phyloP scores from a whole-genome alignment of 495 filamentous ascomycete genomes.

The Aspergillus conjunctus region DNA sequence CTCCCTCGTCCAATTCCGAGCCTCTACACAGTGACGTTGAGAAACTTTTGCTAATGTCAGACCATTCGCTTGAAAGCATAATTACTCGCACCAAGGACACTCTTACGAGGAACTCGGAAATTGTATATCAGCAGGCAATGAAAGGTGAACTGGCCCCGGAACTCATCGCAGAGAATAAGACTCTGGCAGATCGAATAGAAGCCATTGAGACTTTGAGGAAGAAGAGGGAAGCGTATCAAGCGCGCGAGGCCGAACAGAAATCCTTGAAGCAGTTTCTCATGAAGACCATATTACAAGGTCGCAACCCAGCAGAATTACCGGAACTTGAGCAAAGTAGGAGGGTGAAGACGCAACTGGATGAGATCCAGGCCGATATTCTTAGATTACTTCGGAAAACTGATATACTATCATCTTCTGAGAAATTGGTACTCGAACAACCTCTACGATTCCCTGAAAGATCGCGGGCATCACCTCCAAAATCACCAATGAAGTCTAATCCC shows the following conservation, averaged over 20 bases:
- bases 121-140: slow-evolving; percentile 46
- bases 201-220: slow-evolving; percentile 38
- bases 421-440: slow-evolving; percentile 13
- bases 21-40: slow-evolving; percentile 29
- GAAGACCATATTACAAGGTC: slow-evolving; percentile 38
- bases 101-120: slow-evolving; percentile 39
- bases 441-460: neutral
- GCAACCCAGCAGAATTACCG: slow-evolving; percentile 37
- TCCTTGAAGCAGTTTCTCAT: slow-evolving; percentile 39
- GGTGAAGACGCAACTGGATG: slow-evolving; percentile 37
- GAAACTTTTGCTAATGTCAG: slow-evolving; percentile 34
- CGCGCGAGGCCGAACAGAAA: slow-evolving; percentile 32
- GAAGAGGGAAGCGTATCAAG: slow-evolving; percentile 29
- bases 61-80: slow-evolving; percentile 24
- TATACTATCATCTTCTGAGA: slow-evolving; percentile 15
- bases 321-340: slow-evolving; percentile 42
- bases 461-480: neutral
- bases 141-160: slow-evolving; percentile 41
- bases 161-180: slow-evolving; percentile 42
- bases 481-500: neutral
- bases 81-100: slow-evolving; percentile 32
- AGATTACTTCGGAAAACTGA: slow-evolving; percentile 33
- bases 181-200: slow-evolving; percentile 36
- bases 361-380: slow-evolving; percentile 36
- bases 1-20: slow-evolving; percentile 26